Percentiles rank a stretch among this genome's conserved stretches.
phyloP scores from a whole-genome alignment of 2,329 filamentous ascomycete species.

The Xylaria sp. region DNA sequence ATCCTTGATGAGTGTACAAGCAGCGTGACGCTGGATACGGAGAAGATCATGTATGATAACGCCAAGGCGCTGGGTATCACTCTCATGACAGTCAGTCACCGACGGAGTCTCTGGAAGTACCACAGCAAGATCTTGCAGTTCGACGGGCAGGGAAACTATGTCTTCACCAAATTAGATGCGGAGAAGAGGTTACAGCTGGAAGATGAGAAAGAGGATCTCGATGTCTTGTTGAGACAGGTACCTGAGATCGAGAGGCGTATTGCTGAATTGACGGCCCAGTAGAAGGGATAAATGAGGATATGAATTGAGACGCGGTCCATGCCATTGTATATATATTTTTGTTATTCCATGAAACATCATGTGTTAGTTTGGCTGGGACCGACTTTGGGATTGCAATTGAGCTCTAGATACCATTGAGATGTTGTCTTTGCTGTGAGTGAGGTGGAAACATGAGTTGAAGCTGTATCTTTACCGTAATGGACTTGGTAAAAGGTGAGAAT shows the following conservation, averaged over 20 bases:
- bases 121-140: constrained; percentile 94
- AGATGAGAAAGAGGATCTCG: constrained; percentile 94
- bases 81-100: constrained; percentile 92
- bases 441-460: no score
- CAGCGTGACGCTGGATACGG: constrained; percentile 89
- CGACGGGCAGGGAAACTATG: constrained; percentile 84
- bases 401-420: no score
- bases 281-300: neutral
- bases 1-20: constrained; percentile 97
- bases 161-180: constrained; percentile 86
- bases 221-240: constrained; percentile 76
- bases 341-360: neutral
- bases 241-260: constrained; percentile 84
- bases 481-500: no score
- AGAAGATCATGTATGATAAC: constrained; percentile 94
- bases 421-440: no score
- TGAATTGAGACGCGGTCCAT: neutral
- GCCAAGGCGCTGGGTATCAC: constrained; percentile 89
- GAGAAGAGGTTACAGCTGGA: constrained; percentile 79
- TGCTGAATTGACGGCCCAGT: constrained; percentile 61
- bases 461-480: no score
- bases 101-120: constrained; percentile 92
- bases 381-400: neutral
- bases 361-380: neutral
- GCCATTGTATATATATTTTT: neutral